Evolutionary conservation across 164 flowering plant genomes (phyloP).

Genomic region (Cinnamomum micranthum): DNA sequence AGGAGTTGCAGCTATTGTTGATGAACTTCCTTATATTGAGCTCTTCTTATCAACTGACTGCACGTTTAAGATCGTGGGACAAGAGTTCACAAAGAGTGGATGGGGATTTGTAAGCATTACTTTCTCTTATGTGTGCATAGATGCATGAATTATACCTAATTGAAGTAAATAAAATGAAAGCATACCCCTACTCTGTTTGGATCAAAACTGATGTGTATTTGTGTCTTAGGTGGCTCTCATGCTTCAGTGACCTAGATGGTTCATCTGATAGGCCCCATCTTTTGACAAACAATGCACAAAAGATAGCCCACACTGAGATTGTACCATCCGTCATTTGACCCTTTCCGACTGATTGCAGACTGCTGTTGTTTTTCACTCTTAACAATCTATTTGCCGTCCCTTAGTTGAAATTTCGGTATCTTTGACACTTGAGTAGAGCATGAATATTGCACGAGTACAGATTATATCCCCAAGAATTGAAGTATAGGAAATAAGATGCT

Average conservation of each 20-base stretch:
- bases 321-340: no score
- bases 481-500: no score
- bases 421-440: no score
- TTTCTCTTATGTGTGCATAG: background rate
- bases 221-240: no score
- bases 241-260: background rate
- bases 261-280: background rate
- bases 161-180: background rate
- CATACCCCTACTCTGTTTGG: background rate
- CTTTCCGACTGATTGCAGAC: no score
- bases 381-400: no score
- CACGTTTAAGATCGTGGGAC: slow-evolving; percentile 61
- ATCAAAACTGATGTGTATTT: background rate
- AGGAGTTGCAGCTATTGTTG: slow-evolving; percentile 89
- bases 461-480: no score
- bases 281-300: background rate
- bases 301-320: no score
- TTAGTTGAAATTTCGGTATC: no score
- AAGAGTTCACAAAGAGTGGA: slow-evolving; percentile 82
- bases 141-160: background rate
- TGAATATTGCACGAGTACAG: no score
- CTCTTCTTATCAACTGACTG: slow-evolving; percentile 60
- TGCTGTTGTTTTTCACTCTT: no score
- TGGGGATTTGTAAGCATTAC: slow-evolving; percentile 88
- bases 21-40: slow-evolving; percentile 84